Base-by-base conservation (phyloP, 805 yeast genomes). In the Candida lessepsii region DNA sequence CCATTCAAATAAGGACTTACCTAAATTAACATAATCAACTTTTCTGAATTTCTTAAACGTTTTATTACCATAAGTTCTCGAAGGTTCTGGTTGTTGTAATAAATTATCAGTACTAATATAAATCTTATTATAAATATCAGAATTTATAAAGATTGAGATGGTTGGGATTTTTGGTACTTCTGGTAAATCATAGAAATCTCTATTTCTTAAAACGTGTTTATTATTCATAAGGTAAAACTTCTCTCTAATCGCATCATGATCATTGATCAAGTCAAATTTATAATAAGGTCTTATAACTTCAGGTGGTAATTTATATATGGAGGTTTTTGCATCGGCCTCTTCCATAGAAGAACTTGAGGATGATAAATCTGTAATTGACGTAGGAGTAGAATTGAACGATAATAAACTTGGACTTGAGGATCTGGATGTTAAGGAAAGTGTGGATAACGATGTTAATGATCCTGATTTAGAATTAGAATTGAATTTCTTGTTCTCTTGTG, bases 1-100 rank as follows among this genome's bases (percentile, higher is more conserved):
- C 73, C 80, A 75, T 48, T 78, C 85, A 49, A 71, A 74, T 37
- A 79, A 50, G 7, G 76, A 63, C 40, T 70, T 69, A 9, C 81
- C 82, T 24, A 74, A 50, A 29, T 56, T 58, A 9, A 56, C 45
- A 47, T 53, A 49, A 31, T 60, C 60, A n/a, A 48, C 40, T 10
- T 29, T n/a, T 16, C 37, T 45, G 9, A 20, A 18, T 10, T 16
- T 28, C n/a, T 37, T 31, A 10, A 24, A 10, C 28, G 41, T 9
- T 25, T 13, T 10, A 5, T 18, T 13, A 28, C 23, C 17, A 28
- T 16, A 13, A 8, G 14, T 13, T 18, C 6, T 7, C 4, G 24
- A 11, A 18, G 23, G 8, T 46, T 39, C 16, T 45, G 39, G 39
- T 13, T 10, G 16, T 7, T 20, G 19, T 18, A 52, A 41, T 13